These are phyloP conservation scores for Leishmania gerbilli DNA, from an alignment of 208 protist species.

Conservation along the genomic window DNA sequence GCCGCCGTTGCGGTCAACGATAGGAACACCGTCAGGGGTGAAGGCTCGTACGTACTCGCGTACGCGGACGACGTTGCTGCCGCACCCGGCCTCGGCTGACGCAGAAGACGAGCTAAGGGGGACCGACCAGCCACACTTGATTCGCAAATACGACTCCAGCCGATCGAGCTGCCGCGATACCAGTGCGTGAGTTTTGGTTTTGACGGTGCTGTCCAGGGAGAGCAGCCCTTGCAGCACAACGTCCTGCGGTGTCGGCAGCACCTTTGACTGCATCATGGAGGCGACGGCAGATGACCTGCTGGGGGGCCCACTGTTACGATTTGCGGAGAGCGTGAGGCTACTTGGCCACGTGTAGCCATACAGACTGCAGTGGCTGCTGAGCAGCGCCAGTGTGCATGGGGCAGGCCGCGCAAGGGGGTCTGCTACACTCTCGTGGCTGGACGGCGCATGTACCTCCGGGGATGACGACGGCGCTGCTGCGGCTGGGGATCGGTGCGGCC, in stretches of 20 bases:
- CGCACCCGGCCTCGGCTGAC: not conserved
- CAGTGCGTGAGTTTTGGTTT: slow-evolving; percentile 13
- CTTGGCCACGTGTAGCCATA: slow-evolving; percentile 39
- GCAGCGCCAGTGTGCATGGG: slow-evolving; percentile 21
- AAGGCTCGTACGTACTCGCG: slow-evolving; percentile 67
- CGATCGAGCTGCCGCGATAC: slow-evolving; percentile 34
- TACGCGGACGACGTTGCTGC: slow-evolving; percentile 13
- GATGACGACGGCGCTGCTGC: not conserved
- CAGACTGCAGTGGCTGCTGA: slow-evolving; percentile 39
- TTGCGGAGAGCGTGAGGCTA: not conserved
- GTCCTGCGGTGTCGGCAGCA: slow-evolving; percentile 17
- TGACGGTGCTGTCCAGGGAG: slow-evolving; percentile 51
- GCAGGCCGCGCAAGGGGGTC: slow-evolving; percentile 7
- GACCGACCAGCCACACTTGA: slow-evolving; percentile 45
- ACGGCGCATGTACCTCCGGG: no score
- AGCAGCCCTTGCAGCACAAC: slow-evolving; percentile 53
- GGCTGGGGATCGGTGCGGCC: not conserved
- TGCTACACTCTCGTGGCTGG: not conserved
- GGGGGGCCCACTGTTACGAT: not conserved
- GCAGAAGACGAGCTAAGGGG: slow-evolving; percentile 15
- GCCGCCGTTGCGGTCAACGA: slow-evolving; percentile 70
- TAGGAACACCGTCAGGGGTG: slow-evolving; percentile 81
- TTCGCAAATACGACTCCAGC: slow-evolving; percentile 63
- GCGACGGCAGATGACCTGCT: not conserved
- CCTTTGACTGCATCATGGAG: slow-evolving; percentile 15